Evolutionary conservation across 441 rosid genomes (phyloP).

Genomic region (Populus hybrid): DNA sequence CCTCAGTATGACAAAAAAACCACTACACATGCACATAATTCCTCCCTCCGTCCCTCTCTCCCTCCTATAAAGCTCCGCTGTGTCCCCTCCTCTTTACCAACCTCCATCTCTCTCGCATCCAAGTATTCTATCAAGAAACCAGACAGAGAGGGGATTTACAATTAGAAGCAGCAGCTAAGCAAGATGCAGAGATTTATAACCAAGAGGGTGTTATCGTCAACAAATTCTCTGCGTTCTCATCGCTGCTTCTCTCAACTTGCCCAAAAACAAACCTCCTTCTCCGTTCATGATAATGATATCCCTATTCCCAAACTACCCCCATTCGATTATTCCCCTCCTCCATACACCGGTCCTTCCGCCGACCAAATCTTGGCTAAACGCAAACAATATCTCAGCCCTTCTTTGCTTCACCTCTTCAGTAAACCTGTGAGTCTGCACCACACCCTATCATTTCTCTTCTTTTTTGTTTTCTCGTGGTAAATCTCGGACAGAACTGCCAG

Average conservation of each 20-base stretch:
- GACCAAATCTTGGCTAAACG: slow-evolving; percentile 63
- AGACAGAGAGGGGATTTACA: too few species aligned
- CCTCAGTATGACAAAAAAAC: too few species aligned
- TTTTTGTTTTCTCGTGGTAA: too few species aligned
- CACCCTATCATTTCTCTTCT: not conserved
- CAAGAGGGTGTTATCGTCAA: slow-evolving; percentile 31
- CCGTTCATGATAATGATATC: slow-evolving; percentile 25
- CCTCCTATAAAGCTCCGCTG: too few species aligned
- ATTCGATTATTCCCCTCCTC: slow-evolving; percentile 80
- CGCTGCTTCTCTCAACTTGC: slow-evolving; percentile 41
- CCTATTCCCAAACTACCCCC: slow-evolving; percentile 55
- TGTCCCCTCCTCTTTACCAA: too few species aligned
- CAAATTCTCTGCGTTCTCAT: slow-evolving; percentile 16
- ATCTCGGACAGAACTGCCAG: not conserved
- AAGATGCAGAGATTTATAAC: slow-evolving; percentile 48
- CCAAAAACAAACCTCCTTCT: slow-evolving; percentile 22
- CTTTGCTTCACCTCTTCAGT: slow-evolving; percentile 50
- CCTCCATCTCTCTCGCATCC: not conserved
- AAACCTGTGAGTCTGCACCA: slow-evolving; percentile 55
- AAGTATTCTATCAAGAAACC: too few species aligned
- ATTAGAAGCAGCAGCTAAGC: not conserved
- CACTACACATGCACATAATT: too few species aligned
- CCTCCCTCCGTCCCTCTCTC: too few species aligned
- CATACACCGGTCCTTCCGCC: slow-evolving; percentile 72
- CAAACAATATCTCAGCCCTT: slow-evolving; percentile 75